phyloP scores from a whole-genome alignment of 73 alveolate genomes.

The Symbiodinium natans region DNA sequence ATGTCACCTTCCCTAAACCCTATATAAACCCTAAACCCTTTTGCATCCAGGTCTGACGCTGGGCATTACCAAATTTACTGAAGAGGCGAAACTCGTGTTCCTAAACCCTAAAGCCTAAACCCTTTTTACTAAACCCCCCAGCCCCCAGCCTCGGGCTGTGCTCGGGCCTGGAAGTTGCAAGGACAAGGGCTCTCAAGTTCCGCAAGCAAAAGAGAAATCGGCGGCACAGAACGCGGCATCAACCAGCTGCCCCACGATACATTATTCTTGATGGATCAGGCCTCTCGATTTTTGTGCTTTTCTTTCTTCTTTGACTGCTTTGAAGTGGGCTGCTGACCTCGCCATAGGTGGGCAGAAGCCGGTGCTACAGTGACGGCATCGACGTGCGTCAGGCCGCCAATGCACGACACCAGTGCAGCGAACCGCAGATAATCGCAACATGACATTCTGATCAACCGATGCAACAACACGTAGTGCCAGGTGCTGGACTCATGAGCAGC shows the following conservation, averaged over 20 bases:
- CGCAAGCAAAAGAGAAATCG: no score
- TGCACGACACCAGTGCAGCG: no score
- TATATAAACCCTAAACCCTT: neutral
- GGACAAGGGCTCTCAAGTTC: no score
- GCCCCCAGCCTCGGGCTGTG: neutral
- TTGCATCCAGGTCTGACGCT: neutral
- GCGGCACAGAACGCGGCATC: neutral
- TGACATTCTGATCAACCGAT: no score
- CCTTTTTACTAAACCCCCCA: neutral
- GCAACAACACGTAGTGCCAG: neutral
- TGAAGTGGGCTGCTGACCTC: constrained; percentile 19
- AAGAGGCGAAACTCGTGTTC: no score
- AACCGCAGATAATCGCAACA: no score
- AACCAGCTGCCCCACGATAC: no score
- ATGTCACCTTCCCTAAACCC: neutral
- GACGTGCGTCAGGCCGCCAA: no score
- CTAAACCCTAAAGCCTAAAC: no score
- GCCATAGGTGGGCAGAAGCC: no score
- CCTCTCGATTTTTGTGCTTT: constrained; percentile 5
- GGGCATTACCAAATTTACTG: no score
- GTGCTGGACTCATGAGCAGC: constrained; percentile 13
- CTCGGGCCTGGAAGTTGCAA: neutral
- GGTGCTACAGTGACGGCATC: no score
- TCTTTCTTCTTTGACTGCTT: neutral
- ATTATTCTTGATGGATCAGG: neutral